phyloP scores from a whole-genome alignment of 163 green algal genomes.

The Scenedesmus sp. region DNA sequence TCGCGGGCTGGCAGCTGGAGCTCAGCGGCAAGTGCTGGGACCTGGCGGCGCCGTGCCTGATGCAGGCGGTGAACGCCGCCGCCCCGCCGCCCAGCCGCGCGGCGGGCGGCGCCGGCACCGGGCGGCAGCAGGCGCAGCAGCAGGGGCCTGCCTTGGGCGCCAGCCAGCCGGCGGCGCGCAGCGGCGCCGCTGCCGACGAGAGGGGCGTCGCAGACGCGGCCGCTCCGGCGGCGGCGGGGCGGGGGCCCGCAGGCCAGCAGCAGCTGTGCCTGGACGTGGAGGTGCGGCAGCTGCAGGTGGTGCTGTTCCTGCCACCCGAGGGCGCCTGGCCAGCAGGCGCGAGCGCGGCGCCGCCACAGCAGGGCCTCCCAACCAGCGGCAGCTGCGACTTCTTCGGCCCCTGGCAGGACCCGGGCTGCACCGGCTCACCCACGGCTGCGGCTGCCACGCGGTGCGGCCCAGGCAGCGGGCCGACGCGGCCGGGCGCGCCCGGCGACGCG shows the following conservation, averaged over 20 bases:
- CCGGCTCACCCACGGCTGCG: conserved; percentile 3
- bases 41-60: neutral
- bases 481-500: neutral
- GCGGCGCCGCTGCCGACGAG: too few species aligned
- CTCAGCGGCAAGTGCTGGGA: conserved; percentile 24
- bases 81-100: too few species aligned
- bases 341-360: neutral
- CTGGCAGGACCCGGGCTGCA: conserved; percentile 13
- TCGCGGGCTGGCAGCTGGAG: conserved; percentile 24
- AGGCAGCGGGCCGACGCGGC: neutral
- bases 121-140: neutral
- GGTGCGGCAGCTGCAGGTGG: conserved; percentile 23
- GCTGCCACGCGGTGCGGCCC: neutral
- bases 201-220: too few species aligned
- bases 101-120: too few species aligned
- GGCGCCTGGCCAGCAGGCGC: neutral
- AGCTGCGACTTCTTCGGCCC: neutral
- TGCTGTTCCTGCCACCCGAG: conserved; percentile 23
- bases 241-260: too few species aligned
- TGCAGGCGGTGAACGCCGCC: conserved; percentile 30
- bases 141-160: neutral
- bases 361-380: conserved; percentile 3
- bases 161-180: too few species aligned
- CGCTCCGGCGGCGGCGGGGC: neutral
- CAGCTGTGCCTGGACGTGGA: conserved; percentile 31